Conservation (phyloP, 2,329 filamentous ascomycete species). For the Xylariaceae sp. region DNA sequence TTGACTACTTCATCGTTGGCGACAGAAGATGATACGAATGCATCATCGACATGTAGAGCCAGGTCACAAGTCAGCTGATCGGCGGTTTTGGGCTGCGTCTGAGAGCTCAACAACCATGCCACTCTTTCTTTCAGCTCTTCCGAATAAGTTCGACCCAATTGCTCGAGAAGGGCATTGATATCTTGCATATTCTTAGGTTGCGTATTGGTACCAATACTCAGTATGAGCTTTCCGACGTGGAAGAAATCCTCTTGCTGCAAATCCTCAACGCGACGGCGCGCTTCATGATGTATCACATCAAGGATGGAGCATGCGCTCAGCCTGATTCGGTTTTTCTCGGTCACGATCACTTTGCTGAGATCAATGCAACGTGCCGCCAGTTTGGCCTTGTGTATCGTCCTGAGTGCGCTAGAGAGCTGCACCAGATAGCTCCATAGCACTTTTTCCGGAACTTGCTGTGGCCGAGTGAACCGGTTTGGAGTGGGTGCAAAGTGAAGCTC, state of each 20-base stretch:
- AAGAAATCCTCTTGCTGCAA: constrained; percentile 83
- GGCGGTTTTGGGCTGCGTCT: constrained; percentile 60
- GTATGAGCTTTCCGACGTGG: constrained; percentile 75
- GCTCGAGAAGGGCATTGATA: constrained; percentile 65
- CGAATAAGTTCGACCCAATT: constrained; percentile 71
- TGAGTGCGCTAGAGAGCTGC: constrained; percentile 83
- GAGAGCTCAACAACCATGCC: constrained; percentile 69
- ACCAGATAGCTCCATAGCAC: constrained; percentile 88
- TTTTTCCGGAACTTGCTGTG: constrained; percentile 57
- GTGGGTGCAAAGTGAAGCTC: constrained; percentile 67
- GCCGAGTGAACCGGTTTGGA: constrained; percentile 44
- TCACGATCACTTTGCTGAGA: constrained; percentile 81
- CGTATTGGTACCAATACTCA: constrained; percentile 74
- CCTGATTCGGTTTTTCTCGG: constrained; percentile 82
- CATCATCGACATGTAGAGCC: constrained; percentile 66
- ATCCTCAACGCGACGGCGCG: constrained; percentile 61
- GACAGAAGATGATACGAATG: constrained; percentile 75
- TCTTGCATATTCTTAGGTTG: constrained; percentile 51
- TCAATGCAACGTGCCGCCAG: constrained; percentile 84
- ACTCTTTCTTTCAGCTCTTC: constrained; percentile 73
- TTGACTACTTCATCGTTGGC: constrained; percentile 68
- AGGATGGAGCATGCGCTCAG: constrained; percentile 83
- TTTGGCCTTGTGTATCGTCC: constrained; percentile 73
- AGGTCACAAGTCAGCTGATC: constrained; percentile 76
- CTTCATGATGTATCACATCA: constrained; percentile 82